Conservation (phyloP, 2,329 filamentous ascomycete species). For the Alternaria sp. region DNA sequence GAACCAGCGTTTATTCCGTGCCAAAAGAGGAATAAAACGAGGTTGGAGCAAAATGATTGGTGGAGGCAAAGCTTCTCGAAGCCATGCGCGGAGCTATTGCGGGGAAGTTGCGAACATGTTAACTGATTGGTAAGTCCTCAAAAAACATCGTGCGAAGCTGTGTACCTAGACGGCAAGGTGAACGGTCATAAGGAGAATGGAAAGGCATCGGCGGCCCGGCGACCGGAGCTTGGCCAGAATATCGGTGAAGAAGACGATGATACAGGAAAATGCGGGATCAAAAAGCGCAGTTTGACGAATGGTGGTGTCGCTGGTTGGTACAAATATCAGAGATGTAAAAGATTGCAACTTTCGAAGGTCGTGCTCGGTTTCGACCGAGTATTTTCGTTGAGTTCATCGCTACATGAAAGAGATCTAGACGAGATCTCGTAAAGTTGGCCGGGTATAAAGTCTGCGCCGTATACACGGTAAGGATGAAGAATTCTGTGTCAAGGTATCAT, state of each 20-base stretch:
- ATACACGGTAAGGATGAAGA: background rate
- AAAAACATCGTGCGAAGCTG: slow-evolving; percentile 2
- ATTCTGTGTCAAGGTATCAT: background rate
- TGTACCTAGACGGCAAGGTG: background rate
- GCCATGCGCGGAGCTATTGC: slow-evolving; percentile 21
- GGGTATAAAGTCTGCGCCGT: slow-evolving; percentile 18
- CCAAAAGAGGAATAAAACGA: slow-evolving; percentile 25
- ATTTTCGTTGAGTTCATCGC: background rate
- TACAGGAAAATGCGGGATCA: background rate
- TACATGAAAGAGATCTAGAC: background rate
- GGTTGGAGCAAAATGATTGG: slow-evolving; percentile 31
- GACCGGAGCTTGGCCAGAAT: slow-evolving; percentile 8
- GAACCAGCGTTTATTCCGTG: slow-evolving; percentile 34
- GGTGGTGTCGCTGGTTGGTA: background rate
- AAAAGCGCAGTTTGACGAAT: background rate
- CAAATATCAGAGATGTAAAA: background rate
- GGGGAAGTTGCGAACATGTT: slow-evolving; percentile 21
- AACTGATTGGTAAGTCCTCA: slow-evolving; percentile 4
- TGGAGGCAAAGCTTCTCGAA: slow-evolving; percentile 38
- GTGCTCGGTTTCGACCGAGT: background rate
- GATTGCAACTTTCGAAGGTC: background rate
- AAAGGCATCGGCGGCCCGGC: slow-evolving; percentile 13
- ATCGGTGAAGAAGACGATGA: background rate
- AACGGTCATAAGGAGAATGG: background rate
- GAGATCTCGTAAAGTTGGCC: background rate